Evolutionary conservation across 176 grass and related monocot genomes (phyloP).

Genomic region (Rhynchospora tenuis): DNA sequence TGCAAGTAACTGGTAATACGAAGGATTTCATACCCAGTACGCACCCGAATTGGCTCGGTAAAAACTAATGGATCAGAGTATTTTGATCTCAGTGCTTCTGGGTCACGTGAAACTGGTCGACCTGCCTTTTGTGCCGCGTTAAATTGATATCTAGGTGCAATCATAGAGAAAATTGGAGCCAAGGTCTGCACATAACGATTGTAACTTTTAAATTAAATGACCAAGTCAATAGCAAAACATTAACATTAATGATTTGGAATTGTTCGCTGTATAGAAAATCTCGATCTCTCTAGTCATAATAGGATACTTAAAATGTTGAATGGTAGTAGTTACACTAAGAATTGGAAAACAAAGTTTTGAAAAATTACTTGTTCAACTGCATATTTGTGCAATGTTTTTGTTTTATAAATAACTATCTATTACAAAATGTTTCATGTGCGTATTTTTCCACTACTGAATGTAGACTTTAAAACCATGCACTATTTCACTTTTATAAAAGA

Average conservation of each 20-base stretch:
- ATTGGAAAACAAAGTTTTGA: not conserved
- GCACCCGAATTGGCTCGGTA: conserved; percentile 68
- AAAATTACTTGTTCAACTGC: not conserved
- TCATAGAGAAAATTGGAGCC: conserved; percentile 59
- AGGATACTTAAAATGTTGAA: not conserved
- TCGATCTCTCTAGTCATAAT: not conserved
- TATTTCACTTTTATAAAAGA: not conserved
- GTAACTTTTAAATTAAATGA: not conserved
- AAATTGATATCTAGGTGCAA: conserved; percentile 71
- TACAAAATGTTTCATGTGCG: not conserved
- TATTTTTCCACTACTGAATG: not conserved
- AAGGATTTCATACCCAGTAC: conserved; percentile 81
- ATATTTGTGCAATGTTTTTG: not conserved
- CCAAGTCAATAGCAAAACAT: not conserved
- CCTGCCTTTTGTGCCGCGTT: conserved; percentile 34
- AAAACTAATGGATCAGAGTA: conserved; percentile 86
- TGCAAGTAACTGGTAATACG: conserved; percentile 53
- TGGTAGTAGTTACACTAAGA: not conserved
- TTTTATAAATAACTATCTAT: not conserved
- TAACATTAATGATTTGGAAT: not conserved
- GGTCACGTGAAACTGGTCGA: conserved; percentile 55
- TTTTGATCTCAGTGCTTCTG: conserved; percentile 52
- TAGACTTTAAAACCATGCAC: not conserved
- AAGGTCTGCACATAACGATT: conserved; percentile 31
- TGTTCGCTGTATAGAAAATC: not conserved